Percentiles rank a stretch among this genome's conserved stretches.
These are phyloP conservation scores for Verticillium nubilum DNA, from an alignment of 2,329 filamentous ascomycete genomes.

Conservation along the genomic window DNA sequence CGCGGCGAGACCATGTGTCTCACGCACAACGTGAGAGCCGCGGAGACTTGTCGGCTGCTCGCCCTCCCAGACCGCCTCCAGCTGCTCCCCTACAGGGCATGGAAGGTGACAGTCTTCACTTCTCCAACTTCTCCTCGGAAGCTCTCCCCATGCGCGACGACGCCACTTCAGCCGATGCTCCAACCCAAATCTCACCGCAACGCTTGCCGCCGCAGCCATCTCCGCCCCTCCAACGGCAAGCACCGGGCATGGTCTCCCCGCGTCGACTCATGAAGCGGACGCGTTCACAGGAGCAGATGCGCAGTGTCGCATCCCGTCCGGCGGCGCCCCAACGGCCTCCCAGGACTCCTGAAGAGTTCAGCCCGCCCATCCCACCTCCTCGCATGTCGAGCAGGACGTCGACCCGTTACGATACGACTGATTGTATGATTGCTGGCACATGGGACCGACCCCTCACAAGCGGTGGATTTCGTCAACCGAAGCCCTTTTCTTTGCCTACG, in stretches of 20 bases:
- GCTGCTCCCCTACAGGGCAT: constrained; percentile 29
- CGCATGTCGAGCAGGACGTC: constrained; percentile 51
- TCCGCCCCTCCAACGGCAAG: neutral
- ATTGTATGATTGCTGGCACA: constrained; percentile 25
- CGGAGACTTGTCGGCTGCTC: constrained; percentile 34
- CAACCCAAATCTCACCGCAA: constrained; percentile 1
- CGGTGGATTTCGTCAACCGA: constrained; percentile 38
- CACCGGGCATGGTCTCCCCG: constrained; percentile 10
- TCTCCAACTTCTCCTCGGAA: constrained; percentile 44
- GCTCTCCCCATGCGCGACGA: constrained; percentile 20
- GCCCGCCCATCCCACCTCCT: constrained; percentile 41
- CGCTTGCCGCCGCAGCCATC: constrained; percentile 3
- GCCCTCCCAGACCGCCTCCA: constrained; percentile 27
- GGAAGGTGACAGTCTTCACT: constrained; percentile 35
- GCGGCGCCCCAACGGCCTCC: constrained; percentile 33
- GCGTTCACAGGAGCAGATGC: constrained; percentile 45
- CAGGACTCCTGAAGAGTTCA: constrained; percentile 36
- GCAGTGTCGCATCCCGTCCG: constrained; percentile 38
- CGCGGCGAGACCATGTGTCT: constrained; percentile 41
- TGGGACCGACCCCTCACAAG: constrained; percentile 40
- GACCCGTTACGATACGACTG: constrained; percentile 35
- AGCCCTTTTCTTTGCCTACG: constrained; percentile 27
- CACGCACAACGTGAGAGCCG: constrained; percentile 33
- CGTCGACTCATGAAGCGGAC: constrained; percentile 34
- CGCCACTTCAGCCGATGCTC: neutral